phyloP scores from a whole-genome alignment of 768 basidiomycete species.

The Termitomyces sp. region DNA sequence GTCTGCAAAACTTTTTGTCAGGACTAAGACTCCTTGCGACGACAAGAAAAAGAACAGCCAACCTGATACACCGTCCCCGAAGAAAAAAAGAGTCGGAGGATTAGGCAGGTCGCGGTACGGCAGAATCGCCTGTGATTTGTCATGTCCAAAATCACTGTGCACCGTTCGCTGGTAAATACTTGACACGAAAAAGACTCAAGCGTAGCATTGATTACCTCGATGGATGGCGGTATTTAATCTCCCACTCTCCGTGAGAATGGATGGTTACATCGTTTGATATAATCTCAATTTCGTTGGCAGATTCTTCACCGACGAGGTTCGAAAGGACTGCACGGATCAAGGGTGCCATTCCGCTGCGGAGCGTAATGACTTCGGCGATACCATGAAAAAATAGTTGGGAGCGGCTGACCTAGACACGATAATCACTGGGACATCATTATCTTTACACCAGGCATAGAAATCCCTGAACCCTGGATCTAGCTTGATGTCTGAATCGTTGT shows the following conservation, averaged over 20 bases:
- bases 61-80: constrained; percentile 95
- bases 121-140: constrained; percentile 92
- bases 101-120: constrained; percentile 72
- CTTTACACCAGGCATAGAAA: constrained; percentile 83
- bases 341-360: constrained; percentile 82
- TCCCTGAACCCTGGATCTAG: constrained; percentile 86
- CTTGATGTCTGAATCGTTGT: constrained; percentile 56
- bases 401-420: constrained; percentile 78
- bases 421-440: constrained; percentile 77
- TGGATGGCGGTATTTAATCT: constrained; percentile 85
- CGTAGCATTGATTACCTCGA: constrained; percentile 46
- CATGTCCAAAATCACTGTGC: constrained; percentile 84
- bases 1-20: constrained; percentile 39
- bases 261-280: constrained; percentile 88
- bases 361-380: not conserved
- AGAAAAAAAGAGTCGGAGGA: constrained; percentile 89
- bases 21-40: not conserved
- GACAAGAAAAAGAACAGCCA: constrained; percentile 6
- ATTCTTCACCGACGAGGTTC: constrained; percentile 69
- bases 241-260: constrained; percentile 65
- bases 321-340: constrained; percentile 89
- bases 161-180: not conserved
- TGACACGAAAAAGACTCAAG: not conserved
- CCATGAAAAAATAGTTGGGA: not conserved
- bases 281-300: constrained; percentile 75